Conservation (phyloP, 805 yeast genomes). For the Lipomyces orientalis region DNA sequence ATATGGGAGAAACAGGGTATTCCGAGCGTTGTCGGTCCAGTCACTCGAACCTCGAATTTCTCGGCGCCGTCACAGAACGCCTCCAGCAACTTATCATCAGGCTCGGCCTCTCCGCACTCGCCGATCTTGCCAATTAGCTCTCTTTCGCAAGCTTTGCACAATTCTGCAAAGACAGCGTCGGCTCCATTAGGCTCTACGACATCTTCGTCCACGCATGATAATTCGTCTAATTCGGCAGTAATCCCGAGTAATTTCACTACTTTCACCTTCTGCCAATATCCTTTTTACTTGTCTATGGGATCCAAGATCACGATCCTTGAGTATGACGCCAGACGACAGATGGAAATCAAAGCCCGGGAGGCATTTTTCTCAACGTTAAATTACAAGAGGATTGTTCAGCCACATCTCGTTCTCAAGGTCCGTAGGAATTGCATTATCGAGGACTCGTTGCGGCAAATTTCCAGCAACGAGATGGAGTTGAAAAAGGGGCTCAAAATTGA, state of each 20-base stretch:
- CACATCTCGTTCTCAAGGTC: slow-evolving; percentile 70
- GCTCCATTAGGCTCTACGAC: background rate
- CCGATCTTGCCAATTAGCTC: no score
- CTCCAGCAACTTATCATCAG: background rate
- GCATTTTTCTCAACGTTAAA: slow-evolving; percentile 81
- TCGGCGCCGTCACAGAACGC: background rate
- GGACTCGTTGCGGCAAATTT: slow-evolving; percentile 68
- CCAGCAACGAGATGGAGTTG: slow-evolving; percentile 58
- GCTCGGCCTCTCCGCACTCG: slow-evolving; percentile 7
- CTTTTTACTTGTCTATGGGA: slow-evolving; percentile 81
- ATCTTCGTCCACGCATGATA: background rate
- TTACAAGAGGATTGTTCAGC: slow-evolving; percentile 63
- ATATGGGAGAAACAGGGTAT: slow-evolving; percentile 63
- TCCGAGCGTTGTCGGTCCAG: slow-evolving; percentile 14
- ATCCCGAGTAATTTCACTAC: slow-evolving; percentile 31
- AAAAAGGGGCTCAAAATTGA: slow-evolving; percentile 78
- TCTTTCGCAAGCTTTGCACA: background rate
- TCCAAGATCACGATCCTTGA: slow-evolving; percentile 80
- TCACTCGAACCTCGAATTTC: background rate
- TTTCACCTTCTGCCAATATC: slow-evolving; percentile 79
- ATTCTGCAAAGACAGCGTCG: background rate
- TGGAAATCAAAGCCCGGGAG: slow-evolving; percentile 88
- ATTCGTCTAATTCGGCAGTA: background rate
- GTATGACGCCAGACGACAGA: slow-evolving; percentile 76
- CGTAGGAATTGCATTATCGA: slow-evolving; percentile 68